Evolutionary conservation across 228 moss, liverwort and hornwort species (phyloP), one percentile per base, ranked within the genome.

Genomic region (Sphagnum fallax): DNA sequence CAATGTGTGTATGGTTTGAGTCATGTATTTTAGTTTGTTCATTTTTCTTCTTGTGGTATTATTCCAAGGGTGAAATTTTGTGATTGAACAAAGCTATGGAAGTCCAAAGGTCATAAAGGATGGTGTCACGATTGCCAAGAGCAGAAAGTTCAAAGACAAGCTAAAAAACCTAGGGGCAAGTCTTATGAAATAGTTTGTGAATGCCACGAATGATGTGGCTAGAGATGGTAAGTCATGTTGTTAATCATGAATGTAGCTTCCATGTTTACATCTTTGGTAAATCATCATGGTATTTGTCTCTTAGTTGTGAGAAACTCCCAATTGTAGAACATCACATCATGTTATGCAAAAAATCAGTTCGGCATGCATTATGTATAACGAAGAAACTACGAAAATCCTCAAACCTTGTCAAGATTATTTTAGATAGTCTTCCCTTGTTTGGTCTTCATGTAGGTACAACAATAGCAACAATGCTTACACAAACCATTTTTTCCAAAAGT

Each of bases 51-150:
- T 32, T 32, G 32, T 32, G 32, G 32, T 32, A 32, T 32, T 32
- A 32, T 32, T 32, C 64, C 79, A 95, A 89, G 92, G 95, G 16
- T 84, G 92, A n/a, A 92, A 92, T 72, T 89, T 96, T 8, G 91
- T 96, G 4, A 84, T 96, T 51, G 92, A 92, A 77, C 92, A 96
- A 74, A 74, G 90, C 51, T 96, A 86, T 51, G 92, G 95, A 61
- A 71, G 80, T 70, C 95, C 92, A 13, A 92, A 89, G 67, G 90
- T 96, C 47, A 96, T 91, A 52, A 96, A 96, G 71, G 95, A 92
- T 70, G 95, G 95, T 64, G 95, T 96, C 6, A 96, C 89, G 9
- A 92, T 96, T 6, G 95, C 95, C 50, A 96, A 91, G 76, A 89
- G 88, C 4, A 96, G 91, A 11, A 91, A 92, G 67, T 96, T 92